Evolutionary conservation across 345 rosid genomes (phyloP), one percentile per base, ranked within the genome.

Genomic region (Cardamine chenopodiifolia): DNA sequence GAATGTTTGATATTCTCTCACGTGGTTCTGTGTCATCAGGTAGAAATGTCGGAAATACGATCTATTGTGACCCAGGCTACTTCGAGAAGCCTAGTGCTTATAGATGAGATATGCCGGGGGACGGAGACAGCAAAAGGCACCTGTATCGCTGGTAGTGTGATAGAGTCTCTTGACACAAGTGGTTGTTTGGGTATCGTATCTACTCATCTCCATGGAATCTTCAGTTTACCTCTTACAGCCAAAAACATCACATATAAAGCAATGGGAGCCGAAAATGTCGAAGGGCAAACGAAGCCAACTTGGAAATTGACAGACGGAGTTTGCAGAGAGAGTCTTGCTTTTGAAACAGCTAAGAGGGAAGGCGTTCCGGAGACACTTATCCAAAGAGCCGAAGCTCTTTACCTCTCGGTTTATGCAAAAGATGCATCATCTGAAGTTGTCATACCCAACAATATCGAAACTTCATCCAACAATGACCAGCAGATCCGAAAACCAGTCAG

Each of bases 121-220:
- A 95, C 99, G 50, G 99, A 95, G 85, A 95, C 97, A 20, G 96
- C 90, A 1, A 92, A 92, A 72, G 99, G 99, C 35, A 89, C 97
- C 1, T 92, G 99, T 79, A 95, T 95, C 70, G 99, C 99, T 13
- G 99, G 97, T 73, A 89, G 99, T 80, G 86, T 95, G 57, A 56
- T 95, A 31, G 97, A 95, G 83, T 66, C 68, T 29, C 89, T 95
- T 34, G 99, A 92, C 75, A 78, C 77, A 23, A 84, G 86, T 77
- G 93, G 97, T 59, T 95, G 97, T 75, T 83, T 95, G 77, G 99
- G 97, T 66, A 87, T 95, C 65, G 83, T 92, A 35, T 95, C 99
- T 25, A 95, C 97, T 53, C 99, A 95, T 84, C 83, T 95, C 86
- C 99, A 95, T 78, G 97, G 93, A 54, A 75, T 95, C 56, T 95